A percentile compares a stretch with the other conserved stretches of the same genome.
phyloP scores from a whole-genome alignment of 371 early-diverging fungal species.

The Syncephalastrum racemosum region DNA sequence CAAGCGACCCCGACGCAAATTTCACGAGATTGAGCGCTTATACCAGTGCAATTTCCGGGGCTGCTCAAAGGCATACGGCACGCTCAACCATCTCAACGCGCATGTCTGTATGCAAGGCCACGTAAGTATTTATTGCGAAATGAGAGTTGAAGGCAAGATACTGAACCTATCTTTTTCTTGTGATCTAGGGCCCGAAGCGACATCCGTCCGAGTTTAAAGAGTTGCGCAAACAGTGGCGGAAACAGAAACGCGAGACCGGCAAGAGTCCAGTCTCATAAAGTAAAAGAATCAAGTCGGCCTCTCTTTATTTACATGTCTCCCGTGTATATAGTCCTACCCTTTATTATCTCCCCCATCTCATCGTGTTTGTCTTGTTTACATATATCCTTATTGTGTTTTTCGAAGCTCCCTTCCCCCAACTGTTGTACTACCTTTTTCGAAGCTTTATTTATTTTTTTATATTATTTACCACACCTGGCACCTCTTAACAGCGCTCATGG shows the following conservation, averaged over 20 bases:
- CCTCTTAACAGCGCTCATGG: conserved; percentile 60
- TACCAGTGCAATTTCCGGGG: conserved; percentile 52
- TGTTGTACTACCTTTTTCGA: too few relatives aligned
- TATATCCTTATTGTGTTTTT: too few relatives aligned
- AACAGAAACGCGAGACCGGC: conserved; percentile 33
- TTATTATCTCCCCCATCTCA: too few relatives aligned
- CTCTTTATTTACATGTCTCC: too few relatives aligned
- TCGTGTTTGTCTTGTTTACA: too few relatives aligned
- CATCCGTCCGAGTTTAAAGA: conserved; percentile 53
- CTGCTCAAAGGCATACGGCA: conserved; percentile 62
- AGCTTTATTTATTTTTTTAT: too few relatives aligned
- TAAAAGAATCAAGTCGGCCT: too few relatives aligned
- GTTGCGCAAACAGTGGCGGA: conserved; percentile 45
- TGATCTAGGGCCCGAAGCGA: conserved; percentile 27
- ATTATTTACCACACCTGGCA: conserved; percentile 48
- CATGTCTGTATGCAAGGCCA: conserved; percentile 64
- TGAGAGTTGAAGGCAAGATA: conserved; percentile 6
- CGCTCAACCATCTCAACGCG: conserved; percentile 61
- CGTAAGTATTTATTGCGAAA: conserved; percentile 17
- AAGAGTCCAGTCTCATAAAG: too few relatives aligned
- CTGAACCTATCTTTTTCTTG: conserved; percentile 3
- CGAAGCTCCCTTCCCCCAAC: too few relatives aligned
- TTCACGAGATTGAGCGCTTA: conserved; percentile 60
- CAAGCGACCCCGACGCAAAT: conserved; percentile 55
- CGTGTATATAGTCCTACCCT: too few relatives aligned